Percentiles rank a stretch among this genome's conserved stretches.
These are phyloP conservation scores for Entomortierella chlamydospora DNA, from an alignment of 192 early-diverging fungal genomes.

Conservation along the genomic window DNA sequence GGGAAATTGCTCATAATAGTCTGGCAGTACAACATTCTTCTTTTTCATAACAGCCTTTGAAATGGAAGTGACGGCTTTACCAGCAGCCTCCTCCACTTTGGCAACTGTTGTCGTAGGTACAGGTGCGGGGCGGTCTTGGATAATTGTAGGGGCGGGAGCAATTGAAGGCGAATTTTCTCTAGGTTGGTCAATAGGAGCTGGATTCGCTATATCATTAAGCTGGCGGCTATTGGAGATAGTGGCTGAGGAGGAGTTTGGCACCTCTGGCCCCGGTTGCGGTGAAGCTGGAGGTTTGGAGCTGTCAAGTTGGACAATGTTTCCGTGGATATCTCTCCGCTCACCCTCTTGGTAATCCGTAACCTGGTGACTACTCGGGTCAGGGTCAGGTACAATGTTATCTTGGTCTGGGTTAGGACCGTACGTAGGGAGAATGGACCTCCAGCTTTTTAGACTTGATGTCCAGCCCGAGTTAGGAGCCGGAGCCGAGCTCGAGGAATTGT, in stretches of 20 bases:
- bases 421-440: slow-evolving; percentile 17
- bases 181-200: not conserved
- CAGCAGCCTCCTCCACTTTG: slow-evolving; percentile 9
- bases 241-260: not conserved
- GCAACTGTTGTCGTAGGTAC: not conserved
- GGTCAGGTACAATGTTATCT: slow-evolving; percentile 9
- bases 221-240: not conserved
- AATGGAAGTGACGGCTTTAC: slow-evolving; percentile 5
- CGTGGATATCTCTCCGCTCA: slow-evolving; percentile 23
- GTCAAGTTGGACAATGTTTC: slow-evolving; percentile 8
- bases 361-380: slow-evolving; percentile 27
- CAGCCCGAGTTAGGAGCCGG: slow-evolving; percentile 5
- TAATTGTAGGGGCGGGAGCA: not conserved
- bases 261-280: not conserved
- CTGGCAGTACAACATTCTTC: slow-evolving; percentile 26
- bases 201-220: not conserved
- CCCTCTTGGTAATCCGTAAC: slow-evolving; percentile 46
- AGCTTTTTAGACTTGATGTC: slow-evolving; percentile 15
- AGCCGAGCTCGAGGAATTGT: not conserved
- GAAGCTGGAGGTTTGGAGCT: no score
- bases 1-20: slow-evolving; percentile 50
- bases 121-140: not conserved
- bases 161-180: not conserved
- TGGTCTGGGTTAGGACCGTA: slow-evolving; percentile 5
- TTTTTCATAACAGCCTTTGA: slow-evolving; percentile 26